Conservation (phyloP, 2,329 filamentous ascomycete species). For the Clonostachys sp. region DNA sequence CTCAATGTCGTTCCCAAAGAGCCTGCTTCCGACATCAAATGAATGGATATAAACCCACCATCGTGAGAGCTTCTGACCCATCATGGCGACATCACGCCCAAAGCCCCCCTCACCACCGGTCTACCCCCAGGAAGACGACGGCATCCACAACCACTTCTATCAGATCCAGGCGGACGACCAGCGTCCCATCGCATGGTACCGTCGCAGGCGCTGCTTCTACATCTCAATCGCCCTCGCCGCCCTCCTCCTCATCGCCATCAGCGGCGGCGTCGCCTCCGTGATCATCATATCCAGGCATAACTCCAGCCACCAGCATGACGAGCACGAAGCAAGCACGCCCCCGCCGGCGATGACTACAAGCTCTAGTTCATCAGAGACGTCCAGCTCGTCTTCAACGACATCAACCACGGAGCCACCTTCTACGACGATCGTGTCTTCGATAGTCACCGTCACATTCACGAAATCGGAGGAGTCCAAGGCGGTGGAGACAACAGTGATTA, state of each 20-base stretch:
- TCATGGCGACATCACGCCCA: too few species aligned
- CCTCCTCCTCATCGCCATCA: not conserved
- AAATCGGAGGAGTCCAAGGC: not conserved
- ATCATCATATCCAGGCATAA: not conserved
- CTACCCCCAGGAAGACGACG: not conserved
- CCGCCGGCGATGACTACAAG: not conserved
- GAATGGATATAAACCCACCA: too few species aligned
- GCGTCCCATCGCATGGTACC: not conserved
- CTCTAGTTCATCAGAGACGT: not conserved
- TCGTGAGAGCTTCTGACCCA: too few species aligned
- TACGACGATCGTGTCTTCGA: not conserved
- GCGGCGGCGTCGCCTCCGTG: not conserved
- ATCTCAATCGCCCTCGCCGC: not conserved
- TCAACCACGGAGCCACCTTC: not conserved
- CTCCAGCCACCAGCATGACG: not conserved
- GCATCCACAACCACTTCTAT: not conserved
- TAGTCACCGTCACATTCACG: not conserved
- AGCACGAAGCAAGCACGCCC: not conserved
- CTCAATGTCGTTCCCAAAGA: too few species aligned
- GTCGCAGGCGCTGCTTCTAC: not conserved
- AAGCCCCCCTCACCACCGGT: too few species aligned
- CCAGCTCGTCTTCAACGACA: not conserved
- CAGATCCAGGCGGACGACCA: not conserved
- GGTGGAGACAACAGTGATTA: not conserved
- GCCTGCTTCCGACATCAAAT: too few species aligned